Conservation (phyloP, 805 yeast species). For the Lachancea sp. region DNA sequence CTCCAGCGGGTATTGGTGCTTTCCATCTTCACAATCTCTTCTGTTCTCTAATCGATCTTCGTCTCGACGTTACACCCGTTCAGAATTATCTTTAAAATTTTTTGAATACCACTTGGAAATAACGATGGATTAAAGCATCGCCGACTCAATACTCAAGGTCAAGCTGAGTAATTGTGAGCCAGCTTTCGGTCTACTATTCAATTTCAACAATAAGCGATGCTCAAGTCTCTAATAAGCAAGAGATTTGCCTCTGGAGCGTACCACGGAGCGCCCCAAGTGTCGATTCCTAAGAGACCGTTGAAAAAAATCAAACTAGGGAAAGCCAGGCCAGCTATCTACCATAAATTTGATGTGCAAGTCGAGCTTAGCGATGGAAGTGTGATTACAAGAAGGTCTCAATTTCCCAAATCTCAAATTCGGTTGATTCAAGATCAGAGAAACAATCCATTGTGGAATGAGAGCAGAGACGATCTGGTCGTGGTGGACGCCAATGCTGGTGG, state of each 20-base stretch:
- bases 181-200: not conserved
- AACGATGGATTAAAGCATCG: not conserved
- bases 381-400: conserved; percentile 71
- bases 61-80: not conserved
- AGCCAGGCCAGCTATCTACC: conserved; percentile 88
- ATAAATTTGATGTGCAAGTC: conserved; percentile 83
- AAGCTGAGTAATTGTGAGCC: not conserved
- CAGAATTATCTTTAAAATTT: conserved; percentile 1
- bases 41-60: too few species aligned
- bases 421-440: conserved; percentile 87
- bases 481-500: conserved; percentile 82
- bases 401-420: conserved; percentile 79
- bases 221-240: conserved; percentile 7
- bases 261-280: conserved; percentile 19
- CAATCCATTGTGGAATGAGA: conserved; percentile 82
- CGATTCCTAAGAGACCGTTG: conserved; percentile 48
- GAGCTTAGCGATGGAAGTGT: conserved; percentile 95
- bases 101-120: not conserved
- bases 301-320: conserved; percentile 70
- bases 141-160: not conserved
- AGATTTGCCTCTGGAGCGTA: conserved; percentile 13
- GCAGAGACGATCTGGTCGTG: conserved; percentile 66
- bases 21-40: too few species aligned
- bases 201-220: not conserved
- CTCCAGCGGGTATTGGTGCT: too few species aligned